These are phyloP conservation scores for Passalora sequoiae DNA, from an alignment of 2,329 filamentous ascomycete species.

Conservation along the genomic window DNA sequence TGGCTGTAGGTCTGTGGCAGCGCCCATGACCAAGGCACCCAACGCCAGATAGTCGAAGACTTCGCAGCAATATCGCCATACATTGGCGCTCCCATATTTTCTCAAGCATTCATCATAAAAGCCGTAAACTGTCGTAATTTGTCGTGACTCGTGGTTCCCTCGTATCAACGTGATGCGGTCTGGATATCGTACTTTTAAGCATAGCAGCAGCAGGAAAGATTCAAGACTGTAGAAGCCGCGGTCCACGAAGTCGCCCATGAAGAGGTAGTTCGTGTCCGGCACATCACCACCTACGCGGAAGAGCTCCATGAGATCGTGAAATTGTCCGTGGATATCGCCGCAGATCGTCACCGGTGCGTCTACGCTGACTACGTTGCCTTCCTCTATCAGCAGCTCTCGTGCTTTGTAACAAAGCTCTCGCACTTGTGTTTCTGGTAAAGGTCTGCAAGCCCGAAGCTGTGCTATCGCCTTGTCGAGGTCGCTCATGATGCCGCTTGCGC, in stretches of 20 bases:
- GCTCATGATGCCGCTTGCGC: constrained; percentile 58
- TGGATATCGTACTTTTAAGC: constrained; percentile 93
- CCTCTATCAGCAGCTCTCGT: constrained; percentile 90
- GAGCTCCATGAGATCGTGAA: constrained; percentile 98
- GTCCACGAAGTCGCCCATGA: constrained; percentile 96
- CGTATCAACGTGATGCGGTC: constrained; percentile 95
- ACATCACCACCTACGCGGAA: constrained; percentile 97
- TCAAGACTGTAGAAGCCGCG: constrained; percentile 97
- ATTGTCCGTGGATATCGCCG: constrained; percentile 95
- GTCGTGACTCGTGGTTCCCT: constrained; percentile 73
- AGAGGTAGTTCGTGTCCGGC: constrained; percentile 96
- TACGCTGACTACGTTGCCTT: constrained; percentile 94
- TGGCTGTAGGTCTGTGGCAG: constrained; percentile 60
- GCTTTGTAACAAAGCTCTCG: constrained; percentile 97
- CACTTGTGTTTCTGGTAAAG: constrained; percentile 92
- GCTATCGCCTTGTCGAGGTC: constrained; percentile 93
- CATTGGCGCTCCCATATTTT: constrained; percentile 94
- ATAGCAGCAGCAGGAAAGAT: constrained; percentile 90
- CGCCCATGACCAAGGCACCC: constrained; percentile 84
- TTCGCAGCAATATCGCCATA: constrained; percentile 94
- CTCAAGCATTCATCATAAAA: constrained; percentile 97
- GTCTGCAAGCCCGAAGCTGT: constrained; percentile 89
- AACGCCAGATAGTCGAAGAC: constrained; percentile 95
- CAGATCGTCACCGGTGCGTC: constrained; percentile 96
- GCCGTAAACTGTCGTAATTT: constrained; percentile 95